Base-by-base conservation (phyloP, 495 filamentous ascomycete genomes). In the Chaetomium cochliodes region DNA sequence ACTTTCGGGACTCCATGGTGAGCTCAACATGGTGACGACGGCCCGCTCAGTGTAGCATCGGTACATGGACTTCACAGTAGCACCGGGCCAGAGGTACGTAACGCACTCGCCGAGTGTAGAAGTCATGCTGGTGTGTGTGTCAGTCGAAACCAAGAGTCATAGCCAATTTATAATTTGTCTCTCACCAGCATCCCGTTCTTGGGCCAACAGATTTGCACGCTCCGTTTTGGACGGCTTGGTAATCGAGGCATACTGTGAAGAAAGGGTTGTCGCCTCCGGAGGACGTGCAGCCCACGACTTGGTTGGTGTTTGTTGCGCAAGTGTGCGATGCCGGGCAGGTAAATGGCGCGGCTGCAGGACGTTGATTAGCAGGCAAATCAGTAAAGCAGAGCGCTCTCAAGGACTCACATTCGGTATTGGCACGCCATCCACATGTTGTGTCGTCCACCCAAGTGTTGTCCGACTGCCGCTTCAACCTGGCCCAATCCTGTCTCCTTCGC, bases 101-200 rank as follows among this genome's bases (percentile, higher is more conserved):
- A 71, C 70, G 63, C 77, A 81, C 18, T 68, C 68, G 44, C 60
- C 65, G 30, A 60, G 69, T 0, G 44, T 22, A 0, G 65, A 50
- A 2, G 33, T 55, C 25, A 12, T 28, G 60, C 65, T 70, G 49
- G 5, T 25, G 51, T 18, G 51, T 18, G 18, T 11, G 25, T 52
- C 30, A 58, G 42, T 41, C 33, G 18, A 16, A 44, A 25, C 9
- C 22, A 42, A 22, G 26, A n/a, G 23, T 22, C 9, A 18, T 20
- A 42, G 15, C 11, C 22, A 8, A 22, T n/a, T 53, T 1, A 1
- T 23, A 15, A 18, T 5, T 23, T 18, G 46, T 9, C 12, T 26
- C 65, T 64, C 65, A 78, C 77, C 77, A 81, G 66, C 79, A 81
- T 0, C 77, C 79, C 0, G 77, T 77, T 9, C 60, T 59, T 0